Conservation (phyloP, 2,329 filamentous ascomycete genomes). For the Clarireedia sp. region DNA sequence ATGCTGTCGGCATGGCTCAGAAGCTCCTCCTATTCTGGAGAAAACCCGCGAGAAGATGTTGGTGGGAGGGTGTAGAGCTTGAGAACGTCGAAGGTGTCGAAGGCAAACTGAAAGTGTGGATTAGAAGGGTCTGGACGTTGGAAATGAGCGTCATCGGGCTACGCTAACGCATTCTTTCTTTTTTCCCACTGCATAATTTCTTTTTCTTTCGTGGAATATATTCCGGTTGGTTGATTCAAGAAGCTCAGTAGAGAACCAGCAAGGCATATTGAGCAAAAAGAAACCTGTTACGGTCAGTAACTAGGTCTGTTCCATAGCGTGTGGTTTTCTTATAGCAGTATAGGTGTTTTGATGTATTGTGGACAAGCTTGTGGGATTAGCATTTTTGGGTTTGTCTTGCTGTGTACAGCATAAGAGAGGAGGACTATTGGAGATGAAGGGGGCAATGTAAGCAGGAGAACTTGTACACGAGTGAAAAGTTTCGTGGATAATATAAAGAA, state of each 20-base stretch:
- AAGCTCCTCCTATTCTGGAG: constrained; percentile 97
- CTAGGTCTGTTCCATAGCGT: not conserved
- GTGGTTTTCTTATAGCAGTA: not conserved
- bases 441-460: not conserved
- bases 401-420: not conserved
- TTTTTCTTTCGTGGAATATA: constrained; percentile 6
- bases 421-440: not conserved
- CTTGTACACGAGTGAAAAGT: constrained; percentile 4
- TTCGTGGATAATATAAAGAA: constrained; percentile 6
- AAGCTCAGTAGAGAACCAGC: not conserved
- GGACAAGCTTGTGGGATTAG: constrained; percentile 3
- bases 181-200: constrained; percentile 10
- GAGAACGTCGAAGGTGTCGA: constrained; percentile 83
- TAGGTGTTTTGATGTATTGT: constrained; percentile 7
- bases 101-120: constrained; percentile 95
- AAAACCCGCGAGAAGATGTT: constrained; percentile 91
- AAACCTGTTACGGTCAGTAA: not conserved
- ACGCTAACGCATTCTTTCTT: constrained; percentile 33
- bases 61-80: constrained; percentile 97
- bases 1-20: constrained; percentile 93
- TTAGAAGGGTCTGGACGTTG: constrained; percentile 92
- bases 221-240: constrained; percentile 1
- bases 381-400: not conserved
- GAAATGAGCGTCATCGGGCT: constrained; percentile 95
- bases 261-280: not conserved